Conservation (phyloP, 1,139 yeast species). For the Pneumocystis canis region DNA sequence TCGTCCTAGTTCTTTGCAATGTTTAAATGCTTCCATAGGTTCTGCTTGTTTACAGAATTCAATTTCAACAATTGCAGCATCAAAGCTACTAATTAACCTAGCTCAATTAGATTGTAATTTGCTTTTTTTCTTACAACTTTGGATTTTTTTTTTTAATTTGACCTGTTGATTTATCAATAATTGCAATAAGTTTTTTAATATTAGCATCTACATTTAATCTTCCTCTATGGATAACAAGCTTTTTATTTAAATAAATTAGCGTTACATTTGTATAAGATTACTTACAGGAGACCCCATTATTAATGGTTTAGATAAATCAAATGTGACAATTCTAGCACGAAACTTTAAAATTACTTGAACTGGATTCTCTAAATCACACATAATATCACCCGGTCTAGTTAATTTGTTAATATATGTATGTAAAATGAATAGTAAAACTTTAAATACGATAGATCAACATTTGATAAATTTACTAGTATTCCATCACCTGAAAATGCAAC, state of each 20-base stretch:
- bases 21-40: conserved; percentile 47
- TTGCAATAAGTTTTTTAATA: conserved; percentile 40
- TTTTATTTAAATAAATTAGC: conserved; percentile 27
- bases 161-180: conserved; percentile 35
- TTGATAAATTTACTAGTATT: conserved; percentile 44
- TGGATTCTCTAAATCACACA: conserved; percentile 37
- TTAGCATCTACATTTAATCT: conserved; percentile 65
- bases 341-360: conserved; percentile 40
- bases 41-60: conserved; percentile 39
- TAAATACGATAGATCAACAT: conserved; percentile 37
- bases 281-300: conserved; percentile 35
- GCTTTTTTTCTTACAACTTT: conserved; percentile 32
- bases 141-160: conserved; percentile 33
- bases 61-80: conserved; percentile 56
- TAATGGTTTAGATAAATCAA: conserved; percentile 59
- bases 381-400: conserved; percentile 54
- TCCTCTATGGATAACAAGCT: conserved; percentile 70
- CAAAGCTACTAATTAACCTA: conserved; percentile 24
- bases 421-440: neutral
- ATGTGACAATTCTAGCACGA: conserved; percentile 44
- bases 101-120: neutral
- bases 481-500: conserved; percentile 61
- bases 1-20: conserved; percentile 58
- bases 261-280: conserved; percentile 1
- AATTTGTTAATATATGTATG: neutral